These are phyloP conservation scores for Leccinum holopus DNA, from an alignment of 1,284 basidiomycete genomes.

Conservation along the genomic window DNA sequence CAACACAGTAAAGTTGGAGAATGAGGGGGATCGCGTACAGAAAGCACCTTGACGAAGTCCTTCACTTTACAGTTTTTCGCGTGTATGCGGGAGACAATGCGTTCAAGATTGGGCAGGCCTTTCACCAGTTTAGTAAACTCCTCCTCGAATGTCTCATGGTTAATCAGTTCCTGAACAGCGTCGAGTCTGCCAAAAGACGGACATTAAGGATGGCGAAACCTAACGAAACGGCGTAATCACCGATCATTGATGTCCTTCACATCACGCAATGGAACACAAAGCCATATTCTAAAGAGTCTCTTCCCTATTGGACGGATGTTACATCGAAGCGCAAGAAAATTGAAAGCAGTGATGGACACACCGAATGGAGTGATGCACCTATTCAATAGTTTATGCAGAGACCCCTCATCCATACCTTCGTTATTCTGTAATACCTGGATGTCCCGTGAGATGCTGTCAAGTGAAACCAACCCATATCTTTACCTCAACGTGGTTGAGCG, in stretches of 20 bases:
- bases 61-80: slow-evolving; percentile 84
- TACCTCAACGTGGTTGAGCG: slow-evolving; percentile 90
- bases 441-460: slow-evolving; percentile 14
- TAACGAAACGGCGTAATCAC: slow-evolving; percentile 39
- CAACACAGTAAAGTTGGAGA: background rate
- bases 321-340: slow-evolving; percentile 13
- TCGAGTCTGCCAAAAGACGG: slow-evolving; percentile 62
- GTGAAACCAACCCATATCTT: slow-evolving; percentile 7
- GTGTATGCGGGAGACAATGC: slow-evolving; percentile 90
- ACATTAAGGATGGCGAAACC: slow-evolving; percentile 13
- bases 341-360: slow-evolving; percentile 34
- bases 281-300: slow-evolving; percentile 90
- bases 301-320: slow-evolving; percentile 56
- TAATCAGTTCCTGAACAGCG: slow-evolving; percentile 87
- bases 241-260: slow-evolving; percentile 83
- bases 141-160: slow-evolving; percentile 71
- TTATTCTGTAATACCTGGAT: slow-evolving; percentile 80
- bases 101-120: slow-evolving; percentile 88
- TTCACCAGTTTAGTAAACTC: slow-evolving; percentile 76
- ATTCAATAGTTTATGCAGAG: slow-evolving; percentile 79
- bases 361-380: slow-evolving; percentile 90
- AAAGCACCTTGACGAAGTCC: slow-evolving; percentile 83
- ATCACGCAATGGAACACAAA: slow-evolving; percentile 84
- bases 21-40: slow-evolving; percentile 43
- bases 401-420: slow-evolving; percentile 88